A percentile compares a stretch with the other conserved stretches of the same genome.
phyloP scores from a whole-genome alignment of 2,329 filamentous ascomycete genomes.

The Neofusicoccum cordaticola region DNA sequence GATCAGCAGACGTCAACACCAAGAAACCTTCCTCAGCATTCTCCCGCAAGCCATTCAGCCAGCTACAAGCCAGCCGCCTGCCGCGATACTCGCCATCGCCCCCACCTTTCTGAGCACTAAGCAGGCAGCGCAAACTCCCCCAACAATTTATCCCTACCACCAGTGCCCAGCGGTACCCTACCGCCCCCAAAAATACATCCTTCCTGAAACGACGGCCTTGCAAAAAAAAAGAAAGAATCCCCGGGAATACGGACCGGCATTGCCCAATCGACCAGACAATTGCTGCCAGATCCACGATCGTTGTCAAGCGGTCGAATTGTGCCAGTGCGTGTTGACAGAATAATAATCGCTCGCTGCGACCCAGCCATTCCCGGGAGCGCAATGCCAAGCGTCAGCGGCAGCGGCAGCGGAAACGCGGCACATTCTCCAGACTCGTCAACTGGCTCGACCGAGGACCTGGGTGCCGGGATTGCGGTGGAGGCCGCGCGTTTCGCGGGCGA shows the following conservation, averaged over 20 bases:
- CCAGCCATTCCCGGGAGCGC: neutral
- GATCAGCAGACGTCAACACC: neutral
- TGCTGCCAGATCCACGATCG: neutral
- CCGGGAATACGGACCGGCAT: neutral
- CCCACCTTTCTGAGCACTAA: neutral
- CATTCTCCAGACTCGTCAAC: neutral
- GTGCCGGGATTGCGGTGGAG: neutral
- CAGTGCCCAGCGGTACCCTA: neutral
- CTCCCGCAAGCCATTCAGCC: neutral
- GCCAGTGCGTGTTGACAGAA: neutral
- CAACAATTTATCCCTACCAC: neutral
- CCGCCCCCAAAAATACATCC: neutral
- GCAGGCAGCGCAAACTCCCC: neutral
- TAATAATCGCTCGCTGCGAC: too few species aligned
- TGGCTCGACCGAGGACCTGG: neutral
- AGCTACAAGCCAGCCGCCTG: neutral
- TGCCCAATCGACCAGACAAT: neutral
- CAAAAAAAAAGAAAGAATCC: neutral
- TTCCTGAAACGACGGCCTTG: neutral
- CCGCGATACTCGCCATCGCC: neutral
- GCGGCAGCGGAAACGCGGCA: neutral
- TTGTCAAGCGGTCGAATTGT: neutral
- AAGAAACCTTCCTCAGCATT: neutral
- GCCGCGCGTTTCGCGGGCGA: neutral
- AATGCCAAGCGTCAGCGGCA: constrained; percentile 2